Conservation (phyloP, 768 basidiomycete genomes). For the Leccinum arenicola region DNA sequence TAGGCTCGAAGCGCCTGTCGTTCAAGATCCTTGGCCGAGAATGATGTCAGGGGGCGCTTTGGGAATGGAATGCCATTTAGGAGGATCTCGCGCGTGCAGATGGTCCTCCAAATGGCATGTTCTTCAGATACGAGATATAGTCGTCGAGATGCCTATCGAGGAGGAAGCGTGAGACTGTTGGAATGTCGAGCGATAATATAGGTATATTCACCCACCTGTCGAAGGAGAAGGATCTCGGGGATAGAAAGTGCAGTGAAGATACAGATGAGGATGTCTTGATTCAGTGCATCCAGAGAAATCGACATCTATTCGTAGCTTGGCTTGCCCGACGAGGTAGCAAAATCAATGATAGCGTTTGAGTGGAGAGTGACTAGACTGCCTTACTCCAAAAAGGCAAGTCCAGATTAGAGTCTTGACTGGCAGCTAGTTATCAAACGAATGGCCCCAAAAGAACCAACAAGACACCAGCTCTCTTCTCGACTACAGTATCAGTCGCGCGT, state of each 20-base stretch:
- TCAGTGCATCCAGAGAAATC: conserved; percentile 22
- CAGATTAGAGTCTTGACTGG: background rate
- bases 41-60: conserved; percentile 29
- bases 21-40: conserved; percentile 46
- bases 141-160: conserved; percentile 49
- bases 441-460: conserved; percentile 60
- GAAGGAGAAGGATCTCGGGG: conserved; percentile 40
- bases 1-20: conserved; percentile 42
- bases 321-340: background rate
- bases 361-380: background rate
- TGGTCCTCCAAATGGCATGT: conserved; percentile 57
- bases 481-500: conserved; percentile 60
- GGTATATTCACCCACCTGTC: conserved; percentile 36
- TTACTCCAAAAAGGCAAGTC: conserved; percentile 20
- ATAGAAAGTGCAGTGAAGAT: conserved; percentile 37
- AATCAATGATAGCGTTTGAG: background rate
- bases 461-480: conserved; percentile 68
- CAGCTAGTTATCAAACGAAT: conserved; percentile 13
- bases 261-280: conserved; percentile 39
- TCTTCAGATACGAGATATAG: conserved; percentile 43
- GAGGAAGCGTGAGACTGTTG: background rate
- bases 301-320: conserved; percentile 13
- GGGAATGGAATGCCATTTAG: conserved; percentile 51
- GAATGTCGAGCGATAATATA: background rate
- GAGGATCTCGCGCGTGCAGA: conserved; percentile 44